Evolutionary conservation across 345 rosid genomes (phyloP).

Genomic region (Raphanus sativus): DNA sequence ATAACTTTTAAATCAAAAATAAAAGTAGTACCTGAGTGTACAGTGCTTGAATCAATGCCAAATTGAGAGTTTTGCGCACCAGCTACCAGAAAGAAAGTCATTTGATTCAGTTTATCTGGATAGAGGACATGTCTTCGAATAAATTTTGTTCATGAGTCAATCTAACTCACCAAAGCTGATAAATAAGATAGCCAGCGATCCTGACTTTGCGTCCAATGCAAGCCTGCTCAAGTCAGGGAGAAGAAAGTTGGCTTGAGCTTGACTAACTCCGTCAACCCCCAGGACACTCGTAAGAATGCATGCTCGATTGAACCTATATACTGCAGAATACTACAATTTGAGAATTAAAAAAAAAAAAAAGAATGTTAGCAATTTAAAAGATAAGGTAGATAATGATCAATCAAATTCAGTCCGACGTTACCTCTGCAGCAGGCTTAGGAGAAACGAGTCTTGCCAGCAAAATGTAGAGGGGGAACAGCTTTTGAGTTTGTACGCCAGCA

Average conservation of each 20-base stretch:
- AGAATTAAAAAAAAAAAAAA: conserved; percentile 31
- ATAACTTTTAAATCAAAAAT: neutral
- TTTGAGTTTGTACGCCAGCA: conserved; percentile 54
- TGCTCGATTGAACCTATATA: conserved; percentile 78
- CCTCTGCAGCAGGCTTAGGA: conserved; percentile 58
- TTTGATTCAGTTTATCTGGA: conserved; percentile 21
- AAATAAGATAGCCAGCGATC: conserved; percentile 77
- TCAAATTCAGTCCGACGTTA: conserved; percentile 26
- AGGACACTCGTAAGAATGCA: conserved; percentile 67
- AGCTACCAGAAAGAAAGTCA: conserved; percentile 48
- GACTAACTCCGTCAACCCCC: conserved; percentile 66
- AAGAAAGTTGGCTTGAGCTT: conserved; percentile 69
- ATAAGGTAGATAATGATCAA: conserved; percentile 6
- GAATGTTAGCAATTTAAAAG: conserved; percentile 29
- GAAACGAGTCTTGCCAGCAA: conserved; percentile 78
- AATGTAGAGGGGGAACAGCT: conserved; percentile 72
- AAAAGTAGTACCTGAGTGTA: conserved; percentile 46
- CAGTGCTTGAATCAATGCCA: conserved; percentile 62
- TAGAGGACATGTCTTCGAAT: neutral
- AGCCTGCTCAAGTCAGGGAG: conserved; percentile 87
- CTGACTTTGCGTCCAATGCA: conserved; percentile 71
- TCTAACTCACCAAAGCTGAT: conserved; percentile 68
- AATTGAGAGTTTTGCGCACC: conserved; percentile 61
- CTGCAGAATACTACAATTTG: conserved; percentile 81
- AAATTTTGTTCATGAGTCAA: conserved; percentile 1